Conservation (phyloP, 148 eudicot genomes). For the Rhododendron kiyosumense region DNA sequence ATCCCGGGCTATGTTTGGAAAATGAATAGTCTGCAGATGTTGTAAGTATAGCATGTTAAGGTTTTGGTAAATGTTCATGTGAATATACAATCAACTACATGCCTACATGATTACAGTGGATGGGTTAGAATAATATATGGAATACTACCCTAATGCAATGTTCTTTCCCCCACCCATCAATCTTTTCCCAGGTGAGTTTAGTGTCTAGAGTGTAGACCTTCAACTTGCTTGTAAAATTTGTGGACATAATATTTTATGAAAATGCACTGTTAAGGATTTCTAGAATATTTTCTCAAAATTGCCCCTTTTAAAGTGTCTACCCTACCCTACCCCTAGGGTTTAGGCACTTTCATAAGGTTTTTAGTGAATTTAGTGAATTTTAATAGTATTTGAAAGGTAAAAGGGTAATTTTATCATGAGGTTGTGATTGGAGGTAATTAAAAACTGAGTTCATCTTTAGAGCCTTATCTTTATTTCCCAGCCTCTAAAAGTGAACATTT, state of each 20-base stretch:
- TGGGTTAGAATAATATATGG: background rate
- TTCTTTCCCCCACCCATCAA: background rate
- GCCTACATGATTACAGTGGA: background rate
- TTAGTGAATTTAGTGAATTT: no score
- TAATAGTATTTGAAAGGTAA: no score
- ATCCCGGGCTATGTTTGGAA: conserved; percentile 57
- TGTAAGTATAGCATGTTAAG: conserved; percentile 44
- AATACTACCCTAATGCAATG: background rate
- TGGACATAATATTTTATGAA: background rate
- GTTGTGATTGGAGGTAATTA: no score
- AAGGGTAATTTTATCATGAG: no score
- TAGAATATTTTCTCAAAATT: no score
- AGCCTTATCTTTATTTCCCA: no score
- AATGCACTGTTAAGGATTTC: no score
- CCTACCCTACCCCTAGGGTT: no score
- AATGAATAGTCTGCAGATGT: conserved; percentile 29
- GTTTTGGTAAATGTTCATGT: background rate
- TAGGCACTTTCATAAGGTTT: no score
- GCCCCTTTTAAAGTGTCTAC: no score
- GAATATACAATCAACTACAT: background rate
- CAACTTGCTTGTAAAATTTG: background rate
- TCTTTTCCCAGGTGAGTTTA: background rate
- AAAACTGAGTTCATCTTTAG: no score
- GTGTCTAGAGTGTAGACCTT: background rate
- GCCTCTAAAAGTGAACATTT: no score